phyloP scores from a whole-genome alignment of 176 grass and related monocot genomes.

The Neostapfia colusana region DNA sequence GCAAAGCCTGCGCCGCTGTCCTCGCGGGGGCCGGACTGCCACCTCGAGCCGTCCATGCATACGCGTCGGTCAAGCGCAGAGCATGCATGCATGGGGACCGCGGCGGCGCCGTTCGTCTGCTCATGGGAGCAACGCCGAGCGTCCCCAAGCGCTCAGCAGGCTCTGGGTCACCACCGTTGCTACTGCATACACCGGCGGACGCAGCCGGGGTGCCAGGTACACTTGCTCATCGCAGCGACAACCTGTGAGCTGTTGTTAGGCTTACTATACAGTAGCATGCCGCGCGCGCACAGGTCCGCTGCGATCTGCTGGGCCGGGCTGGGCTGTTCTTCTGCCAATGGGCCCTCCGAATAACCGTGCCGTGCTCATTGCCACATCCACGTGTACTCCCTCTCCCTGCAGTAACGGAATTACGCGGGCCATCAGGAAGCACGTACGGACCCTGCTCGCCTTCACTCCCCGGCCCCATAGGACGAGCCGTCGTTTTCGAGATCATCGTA shows the following conservation, averaged over 20 bases:
- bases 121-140: neutral
- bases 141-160: neutral
- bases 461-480: neutral
- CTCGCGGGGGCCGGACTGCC: constrained; percentile 2
- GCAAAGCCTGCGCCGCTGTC: constrained; percentile 33
- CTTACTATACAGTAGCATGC: neutral
- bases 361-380: neutral
- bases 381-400: too few species aligned
- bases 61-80: constrained; percentile 12
- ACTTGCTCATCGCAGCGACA: neutral
- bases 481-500: neutral
- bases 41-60: constrained; percentile 34
- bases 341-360: neutral
- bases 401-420: too few species aligned
- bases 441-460: neutral
- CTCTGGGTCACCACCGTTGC: neutral
- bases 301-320: neutral
- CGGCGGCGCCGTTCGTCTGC: constrained; percentile 1
- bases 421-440: too few species aligned
- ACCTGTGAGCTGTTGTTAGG: neutral
- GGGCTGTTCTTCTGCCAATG: neutral
- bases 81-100: constrained; percentile 1
- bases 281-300: neutral
- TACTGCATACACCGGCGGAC: neutral
- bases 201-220: neutral